Evolutionary conservation across 2,329 filamentous ascomycete genomes (phyloP).

Genomic region (Biscogniauxia marginata): DNA sequence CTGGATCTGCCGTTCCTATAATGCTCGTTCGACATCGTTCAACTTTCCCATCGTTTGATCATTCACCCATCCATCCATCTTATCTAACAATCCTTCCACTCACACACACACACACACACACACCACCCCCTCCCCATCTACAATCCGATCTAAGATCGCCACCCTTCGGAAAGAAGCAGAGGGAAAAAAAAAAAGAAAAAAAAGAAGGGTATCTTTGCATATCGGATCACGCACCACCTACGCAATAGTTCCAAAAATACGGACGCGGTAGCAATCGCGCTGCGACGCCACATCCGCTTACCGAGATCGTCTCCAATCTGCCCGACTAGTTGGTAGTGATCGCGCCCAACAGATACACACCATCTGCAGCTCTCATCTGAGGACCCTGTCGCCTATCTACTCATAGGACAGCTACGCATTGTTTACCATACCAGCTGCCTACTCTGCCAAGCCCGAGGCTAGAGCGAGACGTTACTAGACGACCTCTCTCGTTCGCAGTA

Average conservation of each 20-base stretch:
- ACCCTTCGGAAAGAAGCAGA: neutral
- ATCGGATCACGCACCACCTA: neutral
- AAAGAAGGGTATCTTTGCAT: neutral
- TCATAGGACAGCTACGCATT: neutral
- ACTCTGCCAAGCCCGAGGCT: neutral
- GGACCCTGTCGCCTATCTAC: neutral
- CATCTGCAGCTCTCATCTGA: neutral
- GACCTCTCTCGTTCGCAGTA: neutral
- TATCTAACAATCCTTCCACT: conserved; percentile 19
- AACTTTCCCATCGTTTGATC: conserved; percentile 19
- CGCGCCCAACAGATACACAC: too few species aligned
- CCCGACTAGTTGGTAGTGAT: too few species aligned
- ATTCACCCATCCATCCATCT: conserved; percentile 20
- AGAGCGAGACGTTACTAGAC: neutral
- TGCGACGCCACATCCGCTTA: too few species aligned
- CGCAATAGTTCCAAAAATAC: neutral
- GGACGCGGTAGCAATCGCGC: too few species aligned
- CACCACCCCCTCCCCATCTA: neutral
- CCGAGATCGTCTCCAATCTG: too few species aligned
- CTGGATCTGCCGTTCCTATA: conserved; percentile 5
- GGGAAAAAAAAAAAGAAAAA: neutral
- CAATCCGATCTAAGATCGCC: neutral
- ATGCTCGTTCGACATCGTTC: conserved; percentile 17
- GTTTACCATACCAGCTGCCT: neutral
- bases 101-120: conserved; percentile 11